A percentile compares a stretch with the other conserved stretches of the same genome.
Evolutionary conservation across 2,329 filamentous ascomycete species (phyloP).

Genomic region (Cryoendolithus antarcticus): DNA sequence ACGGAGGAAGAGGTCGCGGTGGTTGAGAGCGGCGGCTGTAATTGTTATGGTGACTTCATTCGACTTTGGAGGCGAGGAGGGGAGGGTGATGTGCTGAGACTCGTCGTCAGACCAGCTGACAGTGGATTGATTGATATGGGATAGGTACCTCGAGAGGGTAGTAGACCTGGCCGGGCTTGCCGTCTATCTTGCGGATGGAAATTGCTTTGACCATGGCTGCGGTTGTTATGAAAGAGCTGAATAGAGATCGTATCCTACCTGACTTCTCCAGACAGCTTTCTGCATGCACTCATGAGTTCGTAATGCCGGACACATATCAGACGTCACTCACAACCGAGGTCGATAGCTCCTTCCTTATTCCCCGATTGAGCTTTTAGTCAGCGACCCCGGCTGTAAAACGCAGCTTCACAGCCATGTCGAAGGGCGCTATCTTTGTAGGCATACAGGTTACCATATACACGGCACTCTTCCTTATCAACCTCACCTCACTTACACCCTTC

Average conservation of each 20-base stretch:
- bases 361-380: no score
- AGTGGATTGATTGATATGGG: slow-evolving; percentile 19
- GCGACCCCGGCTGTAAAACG: no score
- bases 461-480: no score
- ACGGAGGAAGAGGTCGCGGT: slow-evolving; percentile 88
- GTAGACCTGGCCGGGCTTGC: slow-evolving; percentile 80
- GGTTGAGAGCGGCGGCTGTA: slow-evolving; percentile 74
- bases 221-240: not conserved
- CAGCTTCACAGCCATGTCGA: no score
- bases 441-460: no score
- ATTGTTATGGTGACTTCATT: slow-evolving; percentile 63
- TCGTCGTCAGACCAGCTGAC: no score
- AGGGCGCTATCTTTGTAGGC: no score
- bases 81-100: slow-evolving; percentile 36
- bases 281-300: not conserved
- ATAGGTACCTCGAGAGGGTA: slow-evolving; percentile 42
- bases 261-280: not conserved
- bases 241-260: not conserved
- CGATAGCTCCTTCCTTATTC: no score
- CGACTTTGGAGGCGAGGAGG: slow-evolving; percentile 45
- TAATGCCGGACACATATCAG: no score
- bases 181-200: slow-evolving; percentile 56
- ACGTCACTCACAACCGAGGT: no score
- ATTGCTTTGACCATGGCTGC: slow-evolving; percentile 42
- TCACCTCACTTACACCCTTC: no score